Evolutionary conservation across 2,329 filamentous ascomycete species (phyloP).

Genomic region (Aurifilum marmelostoma): DNA sequence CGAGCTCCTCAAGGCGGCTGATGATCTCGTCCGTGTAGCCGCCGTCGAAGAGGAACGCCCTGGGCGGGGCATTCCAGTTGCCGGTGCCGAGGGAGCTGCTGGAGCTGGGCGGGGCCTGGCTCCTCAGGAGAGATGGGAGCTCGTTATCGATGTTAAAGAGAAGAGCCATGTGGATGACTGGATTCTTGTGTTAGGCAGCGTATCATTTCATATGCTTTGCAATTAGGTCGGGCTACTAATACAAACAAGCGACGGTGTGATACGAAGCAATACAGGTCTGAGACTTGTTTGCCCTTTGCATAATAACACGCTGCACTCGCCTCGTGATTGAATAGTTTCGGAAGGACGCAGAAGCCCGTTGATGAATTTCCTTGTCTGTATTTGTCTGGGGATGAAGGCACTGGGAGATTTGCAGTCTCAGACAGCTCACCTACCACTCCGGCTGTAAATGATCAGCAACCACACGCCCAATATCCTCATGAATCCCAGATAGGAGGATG

Average conservation of each 20-base stretch:
- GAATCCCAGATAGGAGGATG: not conserved
- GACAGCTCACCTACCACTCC: not conserved
- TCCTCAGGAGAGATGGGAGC: not conserved
- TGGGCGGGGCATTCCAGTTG: conserved; percentile 4
- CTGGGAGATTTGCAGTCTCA: not conserved
- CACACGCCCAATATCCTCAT: not conserved
- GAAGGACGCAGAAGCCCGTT: too few relatives aligned
- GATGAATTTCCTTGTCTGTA: too few relatives aligned
- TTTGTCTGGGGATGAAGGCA: too few relatives aligned
- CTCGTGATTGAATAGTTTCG: too few relatives aligned
- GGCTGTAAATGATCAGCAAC: not conserved
- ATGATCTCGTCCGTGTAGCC: conserved; percentile 10
- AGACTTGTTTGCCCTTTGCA: too few relatives aligned
- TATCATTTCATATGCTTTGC: too few relatives aligned
- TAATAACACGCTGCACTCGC: too few relatives aligned
- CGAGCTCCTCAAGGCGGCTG: not conserved
- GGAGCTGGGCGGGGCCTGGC: not conserved
- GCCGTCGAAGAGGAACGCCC: conserved; percentile 4
- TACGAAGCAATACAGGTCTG: too few relatives aligned
- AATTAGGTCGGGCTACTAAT: too few relatives aligned
- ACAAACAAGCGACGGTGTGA: too few relatives aligned
- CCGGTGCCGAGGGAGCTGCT: conserved; percentile 6
- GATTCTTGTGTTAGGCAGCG: not conserved
- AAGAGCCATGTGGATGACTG: conserved; percentile 4
- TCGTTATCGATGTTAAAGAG: not conserved